Conservation (phyloP, 768 basidiomycete genomes). For the Tricholoma matsutake region DNA sequence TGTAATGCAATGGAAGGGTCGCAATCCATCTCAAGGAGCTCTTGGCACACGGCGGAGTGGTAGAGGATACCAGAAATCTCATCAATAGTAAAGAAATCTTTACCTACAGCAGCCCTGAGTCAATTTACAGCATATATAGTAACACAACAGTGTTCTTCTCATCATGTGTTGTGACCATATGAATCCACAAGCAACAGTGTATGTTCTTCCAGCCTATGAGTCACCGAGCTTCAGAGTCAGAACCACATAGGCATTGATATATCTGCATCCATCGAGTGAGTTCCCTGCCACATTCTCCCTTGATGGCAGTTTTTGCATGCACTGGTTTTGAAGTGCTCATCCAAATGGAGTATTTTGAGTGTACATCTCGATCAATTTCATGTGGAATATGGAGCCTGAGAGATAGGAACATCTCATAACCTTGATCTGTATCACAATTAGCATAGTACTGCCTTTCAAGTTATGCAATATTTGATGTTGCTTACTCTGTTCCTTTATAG, state of each 20-base stretch:
- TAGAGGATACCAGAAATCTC: slow-evolving; percentile 6
- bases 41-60: slow-evolving; percentile 14
- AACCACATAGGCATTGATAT: no score
- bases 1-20: slow-evolving; percentile 2
- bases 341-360: not conserved
- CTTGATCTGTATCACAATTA: not conserved
- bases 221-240: slow-evolving; percentile 19
- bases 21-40: slow-evolving; percentile 7
- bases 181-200: no score
- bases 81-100: no score
- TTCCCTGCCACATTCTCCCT: not conserved
- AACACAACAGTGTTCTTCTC: no score
- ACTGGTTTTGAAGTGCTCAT: not conserved
- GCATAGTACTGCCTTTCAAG: not conserved
- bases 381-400: not conserved
- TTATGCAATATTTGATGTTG: not conserved
- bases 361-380: slow-evolving; percentile 8
- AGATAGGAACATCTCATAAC: not conserved
- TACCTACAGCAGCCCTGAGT: not conserved
- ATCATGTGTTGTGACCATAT: no score
- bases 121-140: not conserved
- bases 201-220: slow-evolving; percentile 15
- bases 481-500: no score
- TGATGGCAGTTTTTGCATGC: not conserved
- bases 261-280: not conserved